Conservation (phyloP, 345 rosid species). For the Capsella bursapastoris region DNA sequence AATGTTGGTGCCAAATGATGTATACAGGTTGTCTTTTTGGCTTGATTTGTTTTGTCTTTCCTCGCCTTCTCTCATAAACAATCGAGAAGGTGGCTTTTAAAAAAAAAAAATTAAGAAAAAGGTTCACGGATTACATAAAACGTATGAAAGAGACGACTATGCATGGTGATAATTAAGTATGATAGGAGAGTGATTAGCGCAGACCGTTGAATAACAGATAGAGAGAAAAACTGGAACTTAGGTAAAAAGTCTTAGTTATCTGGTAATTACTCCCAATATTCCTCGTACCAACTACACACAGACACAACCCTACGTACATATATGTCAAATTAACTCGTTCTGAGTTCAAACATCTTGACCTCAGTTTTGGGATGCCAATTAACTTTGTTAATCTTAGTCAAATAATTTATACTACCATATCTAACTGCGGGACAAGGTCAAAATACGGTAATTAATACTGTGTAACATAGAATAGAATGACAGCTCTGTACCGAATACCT, state of each 20-base stretch:
- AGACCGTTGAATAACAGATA: neutral
- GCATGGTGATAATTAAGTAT: neutral
- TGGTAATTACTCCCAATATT: neutral
- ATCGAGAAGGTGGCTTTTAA: neutral
- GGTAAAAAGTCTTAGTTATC: neutral
- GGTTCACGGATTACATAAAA: neutral
- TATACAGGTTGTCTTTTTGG: slow-evolving; percentile 29
- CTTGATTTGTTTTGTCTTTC: slow-evolving; percentile 12
- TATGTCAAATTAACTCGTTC: neutral
- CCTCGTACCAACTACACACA: neutral
- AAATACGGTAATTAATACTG: neutral
- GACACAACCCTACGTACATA: neutral
- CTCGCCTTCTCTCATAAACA: slow-evolving; percentile 13
- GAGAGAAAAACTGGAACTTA: neutral
- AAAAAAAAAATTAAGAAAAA: neutral
- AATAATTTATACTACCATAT: neutral
- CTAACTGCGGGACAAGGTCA: neutral
- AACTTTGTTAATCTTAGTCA: neutral
- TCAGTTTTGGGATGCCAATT: neutral
- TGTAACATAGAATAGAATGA: neutral
- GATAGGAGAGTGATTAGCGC: neutral
- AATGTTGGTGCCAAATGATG: slow-evolving; percentile 33
- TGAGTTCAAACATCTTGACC: slow-evolving; percentile 3
- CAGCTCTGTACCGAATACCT: slow-evolving; percentile 9
- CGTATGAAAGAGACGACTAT: neutral